Base-by-base conservation (phyloP, 2,329 filamentous ascomycete species). In the Phaeosphaeriaceae sp. region DNA sequence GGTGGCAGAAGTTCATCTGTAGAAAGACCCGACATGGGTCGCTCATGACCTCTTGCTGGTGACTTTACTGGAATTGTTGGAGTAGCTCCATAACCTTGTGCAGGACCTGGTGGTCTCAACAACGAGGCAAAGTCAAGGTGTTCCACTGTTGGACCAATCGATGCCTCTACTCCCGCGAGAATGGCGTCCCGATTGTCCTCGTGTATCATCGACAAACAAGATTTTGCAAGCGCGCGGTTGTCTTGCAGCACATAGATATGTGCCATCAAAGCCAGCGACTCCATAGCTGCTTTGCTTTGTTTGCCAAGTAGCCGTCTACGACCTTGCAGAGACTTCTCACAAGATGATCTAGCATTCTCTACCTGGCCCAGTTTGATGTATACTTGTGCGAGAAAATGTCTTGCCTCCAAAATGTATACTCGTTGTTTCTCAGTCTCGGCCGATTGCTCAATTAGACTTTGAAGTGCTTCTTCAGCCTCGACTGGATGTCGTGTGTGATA, bases 221-320 rank as follows among this genome's bases (percentile, higher is more conserved):
- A 65, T 48, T 67, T 68, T n/a, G 67, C 67, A 45, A 60, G 64
- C 31, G 65, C 60, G 11, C 57, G 62, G 15, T 70, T 67, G 42
- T 63, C 51, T 25, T 67, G 54, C 57, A 66, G 45, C 25, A 67
- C 55, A 22, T 66, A 67, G 42, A 74, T 69, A 40, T 68, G 65
- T 24, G 69, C 67, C 68, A 72, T 71, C 45, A 74, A 63, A 13
- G 69, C 68, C 48, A 66, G 61, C 17, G 71, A 73, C 51, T 72
- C 70, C 33, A 70, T 59, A 24, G 69, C 61, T 10, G 60, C 61
- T 10, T 61, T 55, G 48, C 62, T 64, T n/a, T 57, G 61, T 56
- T 74, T 74, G 20, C 69, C 71, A 17, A 70, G 49, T 20, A 73
- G 48, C 15, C 62, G 61, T 40, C 68, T 56, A 44, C 71, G 63